Evolutionary conservation across 257 asterid genomes (phyloP), one percentile per base, ranked within the genome.

Genomic region (Striga asiatica): DNA sequence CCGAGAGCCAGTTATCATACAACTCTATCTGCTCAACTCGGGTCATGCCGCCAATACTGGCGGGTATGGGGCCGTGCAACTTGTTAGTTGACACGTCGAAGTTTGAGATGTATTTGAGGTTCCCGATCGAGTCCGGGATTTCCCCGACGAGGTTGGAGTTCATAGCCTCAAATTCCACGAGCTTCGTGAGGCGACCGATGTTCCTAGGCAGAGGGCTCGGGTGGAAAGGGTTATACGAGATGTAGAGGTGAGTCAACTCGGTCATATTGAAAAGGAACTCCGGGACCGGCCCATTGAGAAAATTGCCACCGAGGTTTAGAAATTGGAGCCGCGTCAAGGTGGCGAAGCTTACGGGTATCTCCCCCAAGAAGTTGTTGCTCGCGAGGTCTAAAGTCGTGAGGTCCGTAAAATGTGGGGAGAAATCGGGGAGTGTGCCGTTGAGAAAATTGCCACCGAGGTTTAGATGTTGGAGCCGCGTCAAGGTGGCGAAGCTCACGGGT

Each of bases 281-380:
- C 0, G 95, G 95, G 23, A 88, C 10, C 32, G 94, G 74, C 5
- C 94, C 95, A 54, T 81, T 79, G 8, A 88, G 73, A 17, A 85
- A 69, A 50, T 82, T 80, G 1, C 73, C 55, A 2, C 71, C 69
- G 1, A 85, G 70, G 19, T 64, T 29, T 8, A 88, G 64, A 14
- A 64, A 47, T 66, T 71, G 80, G 24, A 88, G 79, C 5, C 45
- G 74, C 23, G 76, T 83, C 9, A 82, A n/a, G n/a, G n/a, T n/a
- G n/a, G n/a, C 82, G 12, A 82, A 81, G 56, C 82, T 82, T 6
- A 59, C 45, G 5, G 94, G 94, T 5, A 88, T 68, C 9, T 79
- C 85, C 11, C 92, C 95, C 19, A 85, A 46, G 58, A 85, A 85
- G 41, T 82, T 85, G 65, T 88, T 88, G 17, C 3, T 5, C 3